A percentile compares a stretch with the other conserved stretches of the same genome.
Conservation (phyloP, 2,329 filamentous ascomycete genomes). For the Exophiala mesophila region DNA sequence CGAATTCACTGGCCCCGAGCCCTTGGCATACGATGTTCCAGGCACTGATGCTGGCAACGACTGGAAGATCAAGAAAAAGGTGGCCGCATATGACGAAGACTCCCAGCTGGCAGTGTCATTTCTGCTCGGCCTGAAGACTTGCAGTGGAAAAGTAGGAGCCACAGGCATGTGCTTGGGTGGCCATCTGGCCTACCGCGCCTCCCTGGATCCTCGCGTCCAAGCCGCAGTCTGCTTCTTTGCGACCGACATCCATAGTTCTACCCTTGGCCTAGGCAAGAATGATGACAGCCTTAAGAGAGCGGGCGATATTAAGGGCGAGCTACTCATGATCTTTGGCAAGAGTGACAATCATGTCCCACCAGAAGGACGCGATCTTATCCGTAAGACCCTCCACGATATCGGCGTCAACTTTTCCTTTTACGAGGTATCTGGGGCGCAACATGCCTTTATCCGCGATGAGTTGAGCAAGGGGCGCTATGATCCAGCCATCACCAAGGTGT, state of each 20-base stretch:
- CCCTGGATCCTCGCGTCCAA: slow-evolving; percentile 69
- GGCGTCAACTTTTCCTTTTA: slow-evolving; percentile 74
- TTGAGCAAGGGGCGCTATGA: slow-evolving; percentile 91
- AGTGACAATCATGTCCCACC: slow-evolving; percentile 86
- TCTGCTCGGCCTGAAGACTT: slow-evolving; percentile 67
- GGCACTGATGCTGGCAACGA: slow-evolving; percentile 84
- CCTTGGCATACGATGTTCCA: slow-evolving; percentile 77
- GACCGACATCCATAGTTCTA: slow-evolving; percentile 79
- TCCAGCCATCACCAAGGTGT: slow-evolving; percentile 76
- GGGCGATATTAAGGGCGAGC: slow-evolving; percentile 67
- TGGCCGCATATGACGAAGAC: slow-evolving; percentile 82
- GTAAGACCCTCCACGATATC: slow-evolving; percentile 71
- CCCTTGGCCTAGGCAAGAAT: slow-evolving; percentile 63
- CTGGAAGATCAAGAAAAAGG: slow-evolving; percentile 76
- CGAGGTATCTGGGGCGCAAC: slow-evolving; percentile 89
- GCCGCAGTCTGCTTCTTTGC: slow-evolving; percentile 86
- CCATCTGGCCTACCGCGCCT: slow-evolving; percentile 70
- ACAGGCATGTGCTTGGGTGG: slow-evolving; percentile 93
- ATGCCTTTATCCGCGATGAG: slow-evolving; percentile 92
- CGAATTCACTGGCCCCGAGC: slow-evolving; percentile 81
- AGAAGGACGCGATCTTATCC: slow-evolving; percentile 74
- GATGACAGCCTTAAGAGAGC: slow-evolving; percentile 61
- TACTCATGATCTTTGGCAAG: slow-evolving; percentile 87
- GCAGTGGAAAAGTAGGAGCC: slow-evolving; percentile 71
- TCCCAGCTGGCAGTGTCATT: slow-evolving; percentile 63